Evolutionary conservation across 192 early-diverging fungal species (phyloP).

Genomic region (Coemansia sp.): DNA sequence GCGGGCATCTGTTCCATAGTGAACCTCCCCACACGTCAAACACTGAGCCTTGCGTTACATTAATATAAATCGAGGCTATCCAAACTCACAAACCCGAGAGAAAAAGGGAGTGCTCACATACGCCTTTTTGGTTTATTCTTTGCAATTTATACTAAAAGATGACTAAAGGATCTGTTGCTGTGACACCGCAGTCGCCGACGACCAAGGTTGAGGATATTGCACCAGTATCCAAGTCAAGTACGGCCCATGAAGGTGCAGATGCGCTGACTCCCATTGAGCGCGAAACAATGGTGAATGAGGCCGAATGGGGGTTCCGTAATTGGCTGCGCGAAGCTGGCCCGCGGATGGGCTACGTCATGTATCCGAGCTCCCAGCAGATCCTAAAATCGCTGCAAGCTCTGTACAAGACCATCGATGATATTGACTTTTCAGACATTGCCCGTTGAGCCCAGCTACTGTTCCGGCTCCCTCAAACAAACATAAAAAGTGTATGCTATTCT

Average conservation of each 20-base stretch:
- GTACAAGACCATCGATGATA: conserved; percentile 17
- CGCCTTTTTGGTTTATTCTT: neutral
- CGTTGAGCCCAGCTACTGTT: neutral
- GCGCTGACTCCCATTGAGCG: conserved; percentile 24
- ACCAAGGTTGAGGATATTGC: neutral
- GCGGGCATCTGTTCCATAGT: no score
- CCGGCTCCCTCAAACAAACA: neutral
- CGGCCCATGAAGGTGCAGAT: neutral
- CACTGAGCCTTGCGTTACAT: no score
- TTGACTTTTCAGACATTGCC: conserved; percentile 32
- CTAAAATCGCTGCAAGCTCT: conserved; percentile 36
- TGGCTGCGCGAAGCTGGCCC: conserved; percentile 31
- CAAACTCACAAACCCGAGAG: no score
- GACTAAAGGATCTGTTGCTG: conserved; percentile 2
- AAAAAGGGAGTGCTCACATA: neutral
- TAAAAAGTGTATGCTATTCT: neutral
- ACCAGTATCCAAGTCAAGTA: neutral
- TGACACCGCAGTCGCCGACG: conserved; percentile 22
- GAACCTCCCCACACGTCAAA: no score
- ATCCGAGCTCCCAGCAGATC: conserved; percentile 48
- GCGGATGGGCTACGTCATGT: conserved; percentile 37
- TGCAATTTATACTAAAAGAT: neutral
- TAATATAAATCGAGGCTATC: no score
- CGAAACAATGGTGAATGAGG: conserved; percentile 32
- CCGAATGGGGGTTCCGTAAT: conserved; percentile 41